Conservation (phyloP, 73 alveolate species). For the Tetrahymena elliotti region DNA sequence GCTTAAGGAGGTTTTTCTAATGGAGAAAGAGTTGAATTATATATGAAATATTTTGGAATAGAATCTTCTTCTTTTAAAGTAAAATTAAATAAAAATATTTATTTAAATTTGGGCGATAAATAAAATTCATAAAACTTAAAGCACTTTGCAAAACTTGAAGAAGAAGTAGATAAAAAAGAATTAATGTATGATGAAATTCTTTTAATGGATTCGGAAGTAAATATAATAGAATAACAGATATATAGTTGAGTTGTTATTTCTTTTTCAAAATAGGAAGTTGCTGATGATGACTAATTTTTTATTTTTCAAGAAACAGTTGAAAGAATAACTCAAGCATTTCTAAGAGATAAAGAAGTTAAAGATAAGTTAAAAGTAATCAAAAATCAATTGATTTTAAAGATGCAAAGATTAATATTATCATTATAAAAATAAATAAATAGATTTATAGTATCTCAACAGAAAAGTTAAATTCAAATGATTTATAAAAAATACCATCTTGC, state of each 20-base stretch:
- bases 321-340: background rate
- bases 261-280: background rate
- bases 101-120: background rate
- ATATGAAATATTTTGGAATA: background rate
- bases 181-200: background rate
- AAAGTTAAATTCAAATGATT: background rate
- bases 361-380: background rate
- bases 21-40: background rate
- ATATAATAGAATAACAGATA: too few species aligned
- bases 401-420: too few species aligned
- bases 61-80: background rate
- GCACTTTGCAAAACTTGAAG: background rate
- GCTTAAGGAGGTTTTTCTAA: background rate
- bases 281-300: background rate
- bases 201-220: background rate
- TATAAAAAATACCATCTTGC: background rate
- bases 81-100: background rate
- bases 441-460: background rate
- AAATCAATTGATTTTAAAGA: too few species aligned
- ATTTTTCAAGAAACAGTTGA: background rate
- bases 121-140: background rate
- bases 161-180: background rate
- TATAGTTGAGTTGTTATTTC: background rate
- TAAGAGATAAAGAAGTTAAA: background rate
- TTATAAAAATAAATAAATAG: too few species aligned